Evolutionary conservation across 108 stramenopile species (phyloP).

Genomic region (Nitzschia sp.): DNA sequence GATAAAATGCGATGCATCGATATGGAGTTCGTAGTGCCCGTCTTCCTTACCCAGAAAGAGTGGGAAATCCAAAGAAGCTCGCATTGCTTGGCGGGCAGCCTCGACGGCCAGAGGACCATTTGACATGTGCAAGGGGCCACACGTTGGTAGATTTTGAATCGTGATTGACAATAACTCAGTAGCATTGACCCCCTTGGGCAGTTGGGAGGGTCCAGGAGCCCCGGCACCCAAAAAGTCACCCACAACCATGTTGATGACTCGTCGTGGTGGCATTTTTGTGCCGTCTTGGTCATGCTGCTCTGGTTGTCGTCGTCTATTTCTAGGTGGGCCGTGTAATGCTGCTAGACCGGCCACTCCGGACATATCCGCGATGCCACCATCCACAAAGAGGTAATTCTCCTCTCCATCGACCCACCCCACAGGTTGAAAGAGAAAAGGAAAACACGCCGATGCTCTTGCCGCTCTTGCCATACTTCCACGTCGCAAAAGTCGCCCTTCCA

Average conservation of each 20-base stretch:
- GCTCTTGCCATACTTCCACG: constrained; percentile 76
- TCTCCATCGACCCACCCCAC: constrained; percentile 52
- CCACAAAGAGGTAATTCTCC: constrained; percentile 42
- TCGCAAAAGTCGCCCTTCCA: constrained; percentile 49
- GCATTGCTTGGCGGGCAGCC: constrained; percentile 57
- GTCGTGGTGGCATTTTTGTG: constrained; percentile 4
- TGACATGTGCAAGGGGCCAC: constrained; percentile 77
- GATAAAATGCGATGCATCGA: constrained; percentile 53
- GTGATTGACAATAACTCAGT: constrained; percentile 57
- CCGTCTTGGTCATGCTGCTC: background rate
- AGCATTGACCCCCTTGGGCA: constrained; percentile 45
- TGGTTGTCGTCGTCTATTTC: too few relatives aligned
- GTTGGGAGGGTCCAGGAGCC: constrained; percentile 33
- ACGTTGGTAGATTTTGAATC: constrained; percentile 56
- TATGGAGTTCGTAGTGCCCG: constrained; percentile 61
- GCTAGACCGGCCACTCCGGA: constrained; percentile 58
- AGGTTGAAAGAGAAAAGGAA: constrained; percentile 78
- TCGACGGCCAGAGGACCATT: constrained; percentile 72
- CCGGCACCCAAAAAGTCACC: constrained; percentile 42
- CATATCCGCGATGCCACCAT: constrained; percentile 72
- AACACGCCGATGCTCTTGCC: constrained; percentile 75
- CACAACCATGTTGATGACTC: constrained; percentile 70
- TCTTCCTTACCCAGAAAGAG: constrained; percentile 53
- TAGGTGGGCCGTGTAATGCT: background rate
- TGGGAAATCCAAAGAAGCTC: constrained; percentile 54